These are phyloP conservation scores for Tremella yokohamensis DNA, from an alignment of 768 basidiomycete genomes.

Conservation along the genomic window DNA sequence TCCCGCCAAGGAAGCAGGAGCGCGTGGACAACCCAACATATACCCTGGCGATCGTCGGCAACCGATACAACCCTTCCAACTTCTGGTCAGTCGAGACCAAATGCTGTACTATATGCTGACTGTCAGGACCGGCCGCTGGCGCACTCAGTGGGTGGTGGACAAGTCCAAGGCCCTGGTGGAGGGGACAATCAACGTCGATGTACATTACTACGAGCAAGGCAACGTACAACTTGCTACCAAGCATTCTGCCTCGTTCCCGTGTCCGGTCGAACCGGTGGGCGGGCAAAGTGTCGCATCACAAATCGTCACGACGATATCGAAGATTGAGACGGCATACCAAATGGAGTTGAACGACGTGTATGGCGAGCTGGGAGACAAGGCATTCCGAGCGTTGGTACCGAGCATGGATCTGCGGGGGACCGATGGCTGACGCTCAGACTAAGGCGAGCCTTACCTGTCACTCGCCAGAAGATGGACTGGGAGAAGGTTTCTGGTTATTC, in stretches of 20 bases:
- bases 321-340: slow-evolving; percentile 78
- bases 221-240: slow-evolving; percentile 86
- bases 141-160: slow-evolving; percentile 77
- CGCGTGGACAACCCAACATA: not conserved
- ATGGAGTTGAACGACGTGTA: slow-evolving; percentile 74
- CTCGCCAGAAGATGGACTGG: slow-evolving; percentile 93
- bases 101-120: slow-evolving; percentile 5
- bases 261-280: slow-evolving; percentile 28
- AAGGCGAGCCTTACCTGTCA: slow-evolving; percentile 83
- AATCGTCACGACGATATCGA: slow-evolving; percentile 59
- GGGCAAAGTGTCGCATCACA: slow-evolving; percentile 54
- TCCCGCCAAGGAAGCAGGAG: slow-evolving; percentile 2
- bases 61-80: slow-evolving; percentile 90
- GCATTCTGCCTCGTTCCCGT: slow-evolving; percentile 62
- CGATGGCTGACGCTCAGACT: slow-evolving; percentile 54
- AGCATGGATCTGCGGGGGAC: not conserved
- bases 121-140: slow-evolving; percentile 87
- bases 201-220: slow-evolving; percentile 98
- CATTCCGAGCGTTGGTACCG: slow-evolving; percentile 65
- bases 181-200: slow-evolving; percentile 75
- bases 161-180: slow-evolving; percentile 60
- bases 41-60: slow-evolving; percentile 80
- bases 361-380: slow-evolving; percentile 84
- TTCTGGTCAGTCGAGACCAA: slow-evolving; percentile 64
- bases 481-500: slow-evolving; percentile 64